Percentiles rank a stretch among this genome's conserved stretches.
phyloP scores from a whole-genome alignment of 805 yeast genomes.

The Candida multigemmis region DNA sequence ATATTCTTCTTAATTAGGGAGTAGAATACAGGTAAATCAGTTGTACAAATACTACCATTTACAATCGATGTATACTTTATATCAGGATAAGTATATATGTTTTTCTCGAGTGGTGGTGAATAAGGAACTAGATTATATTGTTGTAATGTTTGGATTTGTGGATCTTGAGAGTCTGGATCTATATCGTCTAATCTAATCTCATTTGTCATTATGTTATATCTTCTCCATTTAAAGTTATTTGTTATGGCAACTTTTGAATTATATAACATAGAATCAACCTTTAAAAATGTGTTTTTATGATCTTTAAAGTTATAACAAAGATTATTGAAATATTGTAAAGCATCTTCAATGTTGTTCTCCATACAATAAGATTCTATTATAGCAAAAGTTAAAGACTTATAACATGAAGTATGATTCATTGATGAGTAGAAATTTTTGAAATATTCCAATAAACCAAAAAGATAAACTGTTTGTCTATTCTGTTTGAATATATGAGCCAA shows the following conservation, averaged over 20 bases:
- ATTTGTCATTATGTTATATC: constrained; percentile 12
- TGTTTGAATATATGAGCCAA: constrained; percentile 20
- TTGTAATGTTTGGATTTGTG: too few relatives aligned
- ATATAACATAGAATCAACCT: constrained; percentile 3
- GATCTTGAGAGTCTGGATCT: not conserved
- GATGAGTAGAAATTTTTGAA: constrained; percentile 30
- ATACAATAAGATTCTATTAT: constrained; percentile 22
- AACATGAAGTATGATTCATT: constrained; percentile 16
- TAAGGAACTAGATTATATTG: too few relatives aligned
- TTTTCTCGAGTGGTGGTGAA: constrained; percentile 17
- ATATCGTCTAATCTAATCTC: constrained; percentile 2
- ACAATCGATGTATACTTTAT: constrained; percentile 14
- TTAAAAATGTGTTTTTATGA: constrained; percentile 4
- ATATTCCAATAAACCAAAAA: constrained; percentile 22
- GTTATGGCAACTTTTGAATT: constrained; percentile 5
- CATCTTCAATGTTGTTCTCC: constrained; percentile 10
- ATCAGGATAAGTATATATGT: constrained; percentile 14
- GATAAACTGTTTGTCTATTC: constrained; percentile 13
- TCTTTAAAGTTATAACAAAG: constrained; percentile 7
- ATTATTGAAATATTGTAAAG: constrained; percentile 14
- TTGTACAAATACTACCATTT: constrained; percentile 14
- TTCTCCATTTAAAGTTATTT: constrained; percentile 13
- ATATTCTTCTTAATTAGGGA: constrained; percentile 10
- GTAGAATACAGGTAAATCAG: constrained; percentile 24
- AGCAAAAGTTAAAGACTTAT: constrained; percentile 15